These are phyloP conservation scores for Stachybotrys chartarum DNA, from an alignment of 2,329 filamentous ascomycete genomes.

Conservation along the genomic window DNA sequence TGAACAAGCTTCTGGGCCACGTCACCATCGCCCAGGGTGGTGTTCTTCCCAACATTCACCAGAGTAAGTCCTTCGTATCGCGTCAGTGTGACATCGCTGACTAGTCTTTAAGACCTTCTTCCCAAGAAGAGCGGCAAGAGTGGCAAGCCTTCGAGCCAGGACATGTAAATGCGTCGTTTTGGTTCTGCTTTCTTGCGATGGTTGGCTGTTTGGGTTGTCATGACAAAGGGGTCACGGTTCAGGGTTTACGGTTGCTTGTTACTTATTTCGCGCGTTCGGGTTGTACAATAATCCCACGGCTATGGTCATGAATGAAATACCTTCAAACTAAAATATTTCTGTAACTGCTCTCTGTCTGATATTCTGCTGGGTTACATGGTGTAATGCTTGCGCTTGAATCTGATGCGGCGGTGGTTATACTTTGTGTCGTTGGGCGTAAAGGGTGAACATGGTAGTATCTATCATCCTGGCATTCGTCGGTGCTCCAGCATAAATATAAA, in stretches of 20 bases:
- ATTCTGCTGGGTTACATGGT: background rate
- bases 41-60: conserved; percentile 95
- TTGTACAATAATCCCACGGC: conserved; percentile 70
- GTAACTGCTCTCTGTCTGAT: conserved; percentile 11
- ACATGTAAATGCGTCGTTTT: conserved; percentile 62
- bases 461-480: too few relatives aligned
- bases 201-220: conserved; percentile 66
- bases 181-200: conserved; percentile 47
- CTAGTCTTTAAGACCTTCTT: conserved; percentile 65
- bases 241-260: conserved; percentile 59
- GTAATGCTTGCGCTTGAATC: background rate
- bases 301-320: conserved; percentile 57
- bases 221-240: conserved; percentile 76
- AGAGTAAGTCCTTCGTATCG: conserved; percentile 58
- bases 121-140: conserved; percentile 98
- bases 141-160: conserved; percentile 88
- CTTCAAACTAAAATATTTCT: conserved; percentile 25
- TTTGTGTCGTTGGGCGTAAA: too few relatives aligned
- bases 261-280: conserved; percentile 47
- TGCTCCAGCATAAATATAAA: too few relatives aligned
- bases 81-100: conserved; percentile 24
- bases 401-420: too few relatives aligned
- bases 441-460: too few relatives aligned
- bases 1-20: conserved; percentile 97
- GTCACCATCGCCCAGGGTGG: conserved; percentile 96